Evolutionary conservation across 257 asterid species (phyloP), one percentile per base, ranked within the genome.

Genomic region (Euphrasia confusa): DNA sequence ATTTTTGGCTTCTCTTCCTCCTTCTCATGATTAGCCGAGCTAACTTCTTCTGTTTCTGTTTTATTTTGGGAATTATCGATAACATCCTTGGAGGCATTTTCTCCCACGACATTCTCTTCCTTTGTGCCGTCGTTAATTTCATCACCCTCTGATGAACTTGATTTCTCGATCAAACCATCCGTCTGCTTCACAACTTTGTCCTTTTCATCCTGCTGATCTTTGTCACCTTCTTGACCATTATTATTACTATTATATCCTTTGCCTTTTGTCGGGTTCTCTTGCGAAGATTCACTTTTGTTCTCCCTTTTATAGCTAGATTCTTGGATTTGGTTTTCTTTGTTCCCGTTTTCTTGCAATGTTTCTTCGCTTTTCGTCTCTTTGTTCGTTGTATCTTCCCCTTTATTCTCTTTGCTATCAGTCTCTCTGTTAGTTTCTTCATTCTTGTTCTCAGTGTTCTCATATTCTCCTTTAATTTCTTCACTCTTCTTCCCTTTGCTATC

Each of bases 221-320:
- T 61, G 55, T 21, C 53, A 28, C 54, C 54, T 61, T 78, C 83
- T 61, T 55, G 17, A 53, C 64, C 78, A 37, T 67, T 61, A 64
- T 66, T 71, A 39, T 58, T 80, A 58, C 45, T 74, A 47, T 75
- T 72, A 67, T 66, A 74, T 55, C 62, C 85, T 72, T 79, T 73
- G 68, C 68, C 81, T 52, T 70, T 81, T 4, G 71, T 75, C 2
- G 58, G 74, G 17, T 73, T 75, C 60, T 64, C 71, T 15, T 65
- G 65, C 14, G 69, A 65, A n/a, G 54, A 52, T 74, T 76, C 75
- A 26, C 59, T 73, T 68, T 42, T 71, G 1, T 30, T 67, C 77
- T 14, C 47, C 39, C 53, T 63, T 63, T 7, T 63, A 50, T 62
- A 66, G 54, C 57, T 64, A 47, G 21, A 58, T 27, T 68, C 73